Evolutionary conservation across 345 rosid species (phyloP).

Genomic region (Theobroma cacao): DNA sequence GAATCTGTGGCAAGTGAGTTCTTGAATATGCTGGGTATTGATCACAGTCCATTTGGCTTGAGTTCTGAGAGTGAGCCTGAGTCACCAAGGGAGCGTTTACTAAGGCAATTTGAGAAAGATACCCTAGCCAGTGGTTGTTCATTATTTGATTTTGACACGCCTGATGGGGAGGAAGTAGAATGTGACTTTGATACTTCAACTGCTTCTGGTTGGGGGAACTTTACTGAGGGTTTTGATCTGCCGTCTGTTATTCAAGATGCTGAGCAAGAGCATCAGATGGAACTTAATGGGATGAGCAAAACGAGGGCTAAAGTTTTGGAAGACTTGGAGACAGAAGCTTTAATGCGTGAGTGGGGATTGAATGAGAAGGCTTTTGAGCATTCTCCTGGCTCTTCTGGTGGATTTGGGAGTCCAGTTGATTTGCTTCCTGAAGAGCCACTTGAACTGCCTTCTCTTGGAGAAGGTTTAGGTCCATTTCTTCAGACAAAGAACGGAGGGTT

Average conservation of each 20-base stretch:
- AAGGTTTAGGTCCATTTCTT: conserved; percentile 82
- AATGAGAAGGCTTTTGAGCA: conserved; percentile 65
- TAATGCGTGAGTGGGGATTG: conserved; percentile 94
- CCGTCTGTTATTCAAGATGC: conserved; percentile 51
- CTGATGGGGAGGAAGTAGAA: conserved; percentile 44
- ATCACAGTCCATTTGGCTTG: conserved; percentile 65
- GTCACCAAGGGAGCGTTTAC: conserved; percentile 86
- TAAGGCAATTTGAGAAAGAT: conserved; percentile 88
- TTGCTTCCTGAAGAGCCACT: conserved; percentile 51
- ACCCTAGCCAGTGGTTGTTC: conserved; percentile 59
- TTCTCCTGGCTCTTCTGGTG: conserved; percentile 50
- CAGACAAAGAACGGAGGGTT: conserved; percentile 83
- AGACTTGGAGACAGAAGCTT: conserved; percentile 76
- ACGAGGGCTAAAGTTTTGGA: conserved; percentile 68
- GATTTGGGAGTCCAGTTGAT: conserved; percentile 61
- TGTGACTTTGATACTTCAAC: conserved; percentile 29
- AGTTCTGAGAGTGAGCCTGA: conserved; percentile 86
- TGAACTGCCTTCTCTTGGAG: conserved; percentile 73
- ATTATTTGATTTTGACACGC: conserved; percentile 54
- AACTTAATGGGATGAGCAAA: conserved; percentile 38
- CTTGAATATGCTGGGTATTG: conserved; percentile 78
- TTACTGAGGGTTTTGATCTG: conserved; percentile 46
- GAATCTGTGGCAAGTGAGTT: conserved; percentile 78
- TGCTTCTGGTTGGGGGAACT: conserved; percentile 34
- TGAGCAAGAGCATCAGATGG: conserved; percentile 56